Conservation (phyloP, 306 rosid species). For the Trifolium subterraneum region DNA sequence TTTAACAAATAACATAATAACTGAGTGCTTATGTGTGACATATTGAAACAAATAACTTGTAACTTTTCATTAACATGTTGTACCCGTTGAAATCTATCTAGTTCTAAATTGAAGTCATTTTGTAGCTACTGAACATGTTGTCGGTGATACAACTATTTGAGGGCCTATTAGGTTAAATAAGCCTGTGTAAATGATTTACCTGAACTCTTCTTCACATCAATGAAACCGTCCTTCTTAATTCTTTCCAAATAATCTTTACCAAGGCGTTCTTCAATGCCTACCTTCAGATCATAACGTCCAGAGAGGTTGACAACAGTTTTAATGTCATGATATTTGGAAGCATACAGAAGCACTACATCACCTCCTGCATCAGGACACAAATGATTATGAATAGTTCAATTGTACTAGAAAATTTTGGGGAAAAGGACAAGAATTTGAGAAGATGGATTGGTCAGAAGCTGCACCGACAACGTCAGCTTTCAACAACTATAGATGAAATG, state of each 20-base stretch:
- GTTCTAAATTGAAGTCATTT: slow-evolving; percentile 8
- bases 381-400: background rate
- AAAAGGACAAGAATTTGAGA: background rate
- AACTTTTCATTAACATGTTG: slow-evolving; percentile 9
- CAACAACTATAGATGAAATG: too few relatives aligned
- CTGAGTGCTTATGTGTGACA: background rate
- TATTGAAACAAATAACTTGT: background rate
- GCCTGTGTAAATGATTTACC: slow-evolving; percentile 49
- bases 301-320: slow-evolving; percentile 66
- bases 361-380: slow-evolving; percentile 58
- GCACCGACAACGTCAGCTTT: background rate
- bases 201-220: slow-evolving; percentile 51
- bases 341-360: slow-evolving; percentile 67
- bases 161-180: too few relatives aligned
- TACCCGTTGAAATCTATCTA: background rate
- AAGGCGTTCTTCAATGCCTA: background rate
- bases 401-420: background rate
- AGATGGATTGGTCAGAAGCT: background rate
- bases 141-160: too few relatives aligned
- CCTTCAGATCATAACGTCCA: slow-evolving; percentile 37
- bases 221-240: slow-evolving; percentile 43
- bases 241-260: slow-evolving; percentile 39
- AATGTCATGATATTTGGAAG: slow-evolving; percentile 67
- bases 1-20: background rate
- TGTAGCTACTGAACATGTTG: background rate